Evolutionary conservation across 2,329 filamentous ascomycete species (phyloP).

Genomic region (Cladophialophora immunda): DNA sequence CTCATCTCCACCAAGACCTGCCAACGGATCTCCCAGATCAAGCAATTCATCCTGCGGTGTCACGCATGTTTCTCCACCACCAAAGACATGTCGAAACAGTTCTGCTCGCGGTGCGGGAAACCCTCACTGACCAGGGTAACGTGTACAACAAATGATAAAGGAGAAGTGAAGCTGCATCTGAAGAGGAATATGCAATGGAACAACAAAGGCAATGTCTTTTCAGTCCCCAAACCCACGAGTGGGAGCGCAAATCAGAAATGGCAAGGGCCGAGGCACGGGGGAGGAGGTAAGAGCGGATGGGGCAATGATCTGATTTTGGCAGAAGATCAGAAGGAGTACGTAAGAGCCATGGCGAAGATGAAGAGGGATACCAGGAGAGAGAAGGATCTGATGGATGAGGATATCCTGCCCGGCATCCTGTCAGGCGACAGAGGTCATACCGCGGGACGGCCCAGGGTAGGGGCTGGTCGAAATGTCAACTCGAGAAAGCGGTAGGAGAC

Average conservation of each 20-base stretch:
- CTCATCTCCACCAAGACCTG: constrained; percentile 78
- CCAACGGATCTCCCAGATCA: constrained; percentile 81
- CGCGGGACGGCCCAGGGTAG: constrained; percentile 77
- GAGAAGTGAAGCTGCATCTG: constrained; percentile 84
- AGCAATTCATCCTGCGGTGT: constrained; percentile 89
- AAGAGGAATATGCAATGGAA: constrained; percentile 98
- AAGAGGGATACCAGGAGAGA: constrained; percentile 67
- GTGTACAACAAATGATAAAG: constrained; percentile 82
- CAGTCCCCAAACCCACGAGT: constrained; percentile 87
- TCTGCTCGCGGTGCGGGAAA: constrained; percentile 91
- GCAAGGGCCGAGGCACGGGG: constrained; percentile 63
- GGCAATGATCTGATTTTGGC: constrained; percentile 82
- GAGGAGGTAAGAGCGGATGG: constrained; percentile 89
- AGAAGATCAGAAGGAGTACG: constrained; percentile 96
- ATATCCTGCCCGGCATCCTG: constrained; percentile 85
- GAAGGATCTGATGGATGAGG: constrained; percentile 91
- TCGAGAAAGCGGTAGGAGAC: constrained; percentile 64
- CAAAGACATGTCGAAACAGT: constrained; percentile 86
- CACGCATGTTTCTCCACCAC: constrained; percentile 90
- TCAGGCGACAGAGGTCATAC: constrained; percentile 76
- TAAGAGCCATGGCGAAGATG: constrained; percentile 69
- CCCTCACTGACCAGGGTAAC: constrained; percentile 83
- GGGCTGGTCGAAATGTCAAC: constrained; percentile 87
- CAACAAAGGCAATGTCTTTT: constrained; percentile 89
- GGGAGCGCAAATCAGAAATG: constrained; percentile 81